phyloP scores from a whole-genome alignment of 306 rosid species.

The Quercus mongolica region DNA sequence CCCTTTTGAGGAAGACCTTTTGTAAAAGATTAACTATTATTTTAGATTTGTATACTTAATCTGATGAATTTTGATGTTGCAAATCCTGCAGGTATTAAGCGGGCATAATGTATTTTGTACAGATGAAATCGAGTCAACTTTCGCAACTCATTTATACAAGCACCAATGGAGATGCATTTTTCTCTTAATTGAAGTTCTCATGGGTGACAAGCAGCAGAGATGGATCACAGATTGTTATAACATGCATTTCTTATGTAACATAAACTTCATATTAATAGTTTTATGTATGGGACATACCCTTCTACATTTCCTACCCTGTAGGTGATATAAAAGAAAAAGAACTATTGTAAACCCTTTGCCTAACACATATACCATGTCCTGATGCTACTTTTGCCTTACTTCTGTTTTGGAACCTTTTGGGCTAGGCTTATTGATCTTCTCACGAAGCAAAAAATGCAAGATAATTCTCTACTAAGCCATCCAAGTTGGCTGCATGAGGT shows the following conservation, averaged over 20 bases:
- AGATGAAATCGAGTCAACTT: neutral
- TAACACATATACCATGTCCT: constrained; percentile 4
- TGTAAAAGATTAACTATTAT: neutral
- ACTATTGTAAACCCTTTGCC: constrained; percentile 1
- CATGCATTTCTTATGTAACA: constrained; percentile 9
- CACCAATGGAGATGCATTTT: neutral
- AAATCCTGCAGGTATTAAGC: constrained; percentile 21
- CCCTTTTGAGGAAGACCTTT: neutral
- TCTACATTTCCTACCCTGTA: constrained; percentile 20
- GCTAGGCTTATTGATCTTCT: constrained; percentile 13
- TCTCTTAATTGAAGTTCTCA: neutral
- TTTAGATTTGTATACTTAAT: neutral
- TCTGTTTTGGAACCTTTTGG: constrained; percentile 13
- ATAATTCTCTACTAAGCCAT: constrained; percentile 24
- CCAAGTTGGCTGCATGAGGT: constrained; percentile 37
- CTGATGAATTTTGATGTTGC: neutral
- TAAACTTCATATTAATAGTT: constrained; percentile 4
- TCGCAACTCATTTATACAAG: neutral
- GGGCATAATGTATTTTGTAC: constrained; percentile 12
- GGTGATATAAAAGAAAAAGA: constrained; percentile 7
- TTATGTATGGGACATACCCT: neutral
- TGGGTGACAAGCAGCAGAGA: neutral
- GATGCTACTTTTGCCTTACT: constrained; percentile 9
- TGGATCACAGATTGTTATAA: neutral
- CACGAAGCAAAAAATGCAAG: constrained; percentile 22